A percentile compares a stretch with the other conserved stretches of the same genome.
These are phyloP conservation scores for Neostapfia colusana DNA, from an alignment of 176 grass and related monocot species.

Conservation along the genomic window DNA sequence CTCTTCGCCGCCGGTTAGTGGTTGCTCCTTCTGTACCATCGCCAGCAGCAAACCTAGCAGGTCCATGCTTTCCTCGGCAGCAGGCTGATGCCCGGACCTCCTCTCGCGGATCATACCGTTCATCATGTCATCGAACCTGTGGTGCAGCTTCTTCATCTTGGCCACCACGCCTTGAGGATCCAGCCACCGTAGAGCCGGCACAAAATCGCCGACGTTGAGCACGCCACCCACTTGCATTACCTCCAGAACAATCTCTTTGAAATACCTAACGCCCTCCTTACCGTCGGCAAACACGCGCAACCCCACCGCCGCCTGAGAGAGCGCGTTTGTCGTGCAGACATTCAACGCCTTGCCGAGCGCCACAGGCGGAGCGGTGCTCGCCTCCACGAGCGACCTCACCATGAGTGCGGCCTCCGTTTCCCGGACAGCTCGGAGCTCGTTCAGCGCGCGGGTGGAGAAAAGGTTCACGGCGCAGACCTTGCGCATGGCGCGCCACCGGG, in stretches of 20 bases:
- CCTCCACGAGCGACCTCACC: constrained; percentile 15
- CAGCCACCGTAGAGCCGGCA: constrained; percentile 51
- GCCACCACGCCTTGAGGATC: constrained; percentile 59
- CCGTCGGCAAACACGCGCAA: constrained; percentile 53
- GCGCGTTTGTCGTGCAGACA: constrained; percentile 64
- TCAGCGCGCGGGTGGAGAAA: constrained; percentile 61
- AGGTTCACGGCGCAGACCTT: constrained; percentile 66
- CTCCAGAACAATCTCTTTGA: constrained; percentile 71
- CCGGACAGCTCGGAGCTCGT: constrained; percentile 46
- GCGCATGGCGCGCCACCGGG: constrained; percentile 64
- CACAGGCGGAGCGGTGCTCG: neutral
- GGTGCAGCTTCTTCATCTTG: constrained; percentile 67
- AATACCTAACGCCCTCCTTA: constrained; percentile 45
- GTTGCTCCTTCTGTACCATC: constrained; percentile 1
- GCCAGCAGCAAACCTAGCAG: constrained; percentile 44
- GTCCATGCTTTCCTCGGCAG: constrained; percentile 34
- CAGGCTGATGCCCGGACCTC: neutral
- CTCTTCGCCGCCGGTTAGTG: constrained; percentile 5
- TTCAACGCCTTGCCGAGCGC: constrained; percentile 51
- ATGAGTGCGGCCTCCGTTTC: constrained; percentile 47
- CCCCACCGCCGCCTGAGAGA: constrained; percentile 51
- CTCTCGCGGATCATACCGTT: constrained; percentile 53
- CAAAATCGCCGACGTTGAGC: constrained; percentile 67
- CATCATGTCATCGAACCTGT: constrained; percentile 62
- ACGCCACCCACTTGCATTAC: constrained; percentile 58